Percentiles rank a stretch among this genome's conserved stretches.
phyloP scores from a whole-genome alignment of 176 grass and related monocot species.

The Rhynchospora tenuis region DNA sequence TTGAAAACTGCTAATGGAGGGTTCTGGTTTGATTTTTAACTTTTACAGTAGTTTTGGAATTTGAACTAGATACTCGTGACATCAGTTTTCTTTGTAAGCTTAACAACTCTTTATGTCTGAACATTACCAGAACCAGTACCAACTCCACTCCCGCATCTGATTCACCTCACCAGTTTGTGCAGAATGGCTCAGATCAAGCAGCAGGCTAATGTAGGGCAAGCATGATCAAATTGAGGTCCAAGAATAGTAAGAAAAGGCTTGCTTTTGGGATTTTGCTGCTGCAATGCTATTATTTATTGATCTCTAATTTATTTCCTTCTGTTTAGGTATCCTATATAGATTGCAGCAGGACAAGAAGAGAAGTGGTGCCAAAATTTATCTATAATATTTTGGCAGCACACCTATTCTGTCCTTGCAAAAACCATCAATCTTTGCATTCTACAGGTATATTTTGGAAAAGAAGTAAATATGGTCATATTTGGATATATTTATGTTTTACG shows the following conservation, averaged over 20 bases:
- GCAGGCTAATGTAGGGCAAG: slow-evolving; percentile 50
- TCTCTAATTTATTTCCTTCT: neutral
- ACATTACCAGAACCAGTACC: slow-evolving; percentile 46
- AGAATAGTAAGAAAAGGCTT: neutral
- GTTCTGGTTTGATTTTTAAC: neutral
- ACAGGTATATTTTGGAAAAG: slow-evolving; percentile 45
- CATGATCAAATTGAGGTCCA: slow-evolving; percentile 15
- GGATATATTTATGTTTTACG: neutral
- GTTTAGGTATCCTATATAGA: slow-evolving; percentile 64
- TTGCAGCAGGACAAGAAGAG: slow-evolving; percentile 85
- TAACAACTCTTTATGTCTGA: neutral
- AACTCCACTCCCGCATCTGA: slow-evolving; percentile 40
- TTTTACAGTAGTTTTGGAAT: neutral
- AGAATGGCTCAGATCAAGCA: slow-evolving; percentile 75
- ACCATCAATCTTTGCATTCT: slow-evolving; percentile 73
- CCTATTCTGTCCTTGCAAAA: slow-evolving; percentile 65
- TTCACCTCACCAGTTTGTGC: slow-evolving; percentile 67
- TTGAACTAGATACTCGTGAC: neutral
- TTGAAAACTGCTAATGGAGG: neutral
- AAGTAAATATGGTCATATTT: neutral
- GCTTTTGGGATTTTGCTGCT: neutral
- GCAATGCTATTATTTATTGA: neutral
- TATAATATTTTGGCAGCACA: slow-evolving; percentile 32
- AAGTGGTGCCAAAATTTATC: slow-evolving; percentile 43
- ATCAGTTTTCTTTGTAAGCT: neutral